Conservation (phyloP, 768 basidiomycete species). For the Leccinellum albellum region DNA sequence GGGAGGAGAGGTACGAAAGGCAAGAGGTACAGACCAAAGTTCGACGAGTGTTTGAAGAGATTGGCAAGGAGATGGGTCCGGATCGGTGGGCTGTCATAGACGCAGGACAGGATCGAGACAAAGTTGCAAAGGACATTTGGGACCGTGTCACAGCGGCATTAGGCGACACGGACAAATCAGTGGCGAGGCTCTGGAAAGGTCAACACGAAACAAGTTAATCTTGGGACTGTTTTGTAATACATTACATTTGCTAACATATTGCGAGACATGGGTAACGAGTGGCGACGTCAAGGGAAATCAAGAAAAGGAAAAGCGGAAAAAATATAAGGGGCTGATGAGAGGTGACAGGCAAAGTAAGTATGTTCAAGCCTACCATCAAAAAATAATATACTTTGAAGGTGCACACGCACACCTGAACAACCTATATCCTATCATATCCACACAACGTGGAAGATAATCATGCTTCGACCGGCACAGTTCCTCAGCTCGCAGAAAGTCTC, state of each 20-base stretch:
- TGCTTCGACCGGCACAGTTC: neutral
- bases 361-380: constrained; percentile 9
- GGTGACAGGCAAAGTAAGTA: constrained; percentile 11
- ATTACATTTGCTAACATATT: constrained; percentile 29
- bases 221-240: constrained; percentile 20
- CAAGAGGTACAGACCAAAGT: constrained; percentile 71
- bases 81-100: constrained; percentile 56
- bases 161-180: constrained; percentile 35
- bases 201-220: constrained; percentile 1
- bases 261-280: constrained; percentile 20
- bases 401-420: constrained; percentile 18
- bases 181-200: constrained; percentile 51
- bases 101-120: constrained; percentile 49
- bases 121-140: constrained; percentile 58
- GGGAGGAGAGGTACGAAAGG: constrained; percentile 84
- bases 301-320: constrained; percentile 7
- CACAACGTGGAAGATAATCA: constrained; percentile 8
- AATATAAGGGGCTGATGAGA: constrained; percentile 9
- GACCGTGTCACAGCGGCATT: constrained; percentile 40
- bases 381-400: constrained; percentile 16
- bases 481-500: constrained; percentile 56
- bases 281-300: constrained; percentile 4
- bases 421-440: constrained; percentile 14
- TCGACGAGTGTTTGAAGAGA: constrained; percentile 51
- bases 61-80: constrained; percentile 49